Evolutionary conservation across 257 asterid genomes (phyloP).

Genomic region (Salvia hispanica): DNA sequence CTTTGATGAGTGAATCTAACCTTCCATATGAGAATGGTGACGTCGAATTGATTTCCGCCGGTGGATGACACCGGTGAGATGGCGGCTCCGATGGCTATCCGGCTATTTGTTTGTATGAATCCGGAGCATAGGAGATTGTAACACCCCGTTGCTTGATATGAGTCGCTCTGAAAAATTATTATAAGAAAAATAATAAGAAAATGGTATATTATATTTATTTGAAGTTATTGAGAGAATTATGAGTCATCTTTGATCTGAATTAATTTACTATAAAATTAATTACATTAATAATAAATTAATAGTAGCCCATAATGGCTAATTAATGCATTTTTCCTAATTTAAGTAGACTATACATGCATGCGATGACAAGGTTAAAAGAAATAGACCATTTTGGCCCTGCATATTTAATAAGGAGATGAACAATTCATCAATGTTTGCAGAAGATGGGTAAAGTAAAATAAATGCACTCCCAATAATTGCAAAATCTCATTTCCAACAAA

Average conservation of each 20-base stretch:
- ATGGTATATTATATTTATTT: no score
- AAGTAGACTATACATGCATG: slow-evolving; percentile 13
- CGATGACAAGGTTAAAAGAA: background rate
- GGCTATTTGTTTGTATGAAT: slow-evolving; percentile 77
- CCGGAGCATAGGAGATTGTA: slow-evolving; percentile 87
- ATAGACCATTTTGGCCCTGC: slow-evolving; percentile 31
- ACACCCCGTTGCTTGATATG: slow-evolving; percentile 91
- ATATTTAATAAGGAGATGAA: slow-evolving; percentile 17
- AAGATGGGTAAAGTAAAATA: slow-evolving; percentile 29
- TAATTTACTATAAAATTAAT: background rate
- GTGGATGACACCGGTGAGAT: slow-evolving; percentile 70
- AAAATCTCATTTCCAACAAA: slow-evolving; percentile 33
- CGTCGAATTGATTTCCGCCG: slow-evolving; percentile 66
- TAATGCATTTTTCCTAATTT: slow-evolving; percentile 26
- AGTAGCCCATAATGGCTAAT: slow-evolving; percentile 22
- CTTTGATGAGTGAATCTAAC: slow-evolving; percentile 25
- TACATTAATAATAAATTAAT: no score
- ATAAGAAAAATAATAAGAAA: background rate
- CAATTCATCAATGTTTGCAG: slow-evolving; percentile 39
- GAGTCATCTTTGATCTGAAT: no score
- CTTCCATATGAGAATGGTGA: slow-evolving; percentile 92
- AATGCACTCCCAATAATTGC: slow-evolving; percentile 41
- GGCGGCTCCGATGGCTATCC: slow-evolving; percentile 89
- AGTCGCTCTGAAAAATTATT: slow-evolving; percentile 59
- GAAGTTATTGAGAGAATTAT: no score